Conservation (phyloP, 1,284 basidiomycete genomes). For the Albatrellus sp. region DNA sequence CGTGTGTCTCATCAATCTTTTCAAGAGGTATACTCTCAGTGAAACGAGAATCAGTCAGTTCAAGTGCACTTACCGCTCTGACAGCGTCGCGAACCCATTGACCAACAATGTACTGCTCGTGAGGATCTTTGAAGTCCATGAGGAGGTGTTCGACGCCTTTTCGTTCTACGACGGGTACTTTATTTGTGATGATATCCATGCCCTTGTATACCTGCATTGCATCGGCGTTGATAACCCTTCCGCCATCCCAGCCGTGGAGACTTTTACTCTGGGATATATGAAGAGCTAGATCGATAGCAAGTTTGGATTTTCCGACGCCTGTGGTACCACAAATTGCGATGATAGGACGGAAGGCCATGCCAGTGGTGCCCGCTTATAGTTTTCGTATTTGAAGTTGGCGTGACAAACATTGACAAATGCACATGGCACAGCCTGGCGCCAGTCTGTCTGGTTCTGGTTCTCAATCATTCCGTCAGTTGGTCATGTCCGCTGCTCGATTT, state of each 20-base stretch:
- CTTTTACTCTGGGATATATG: constrained; percentile 25
- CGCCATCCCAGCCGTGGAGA: constrained; percentile 36
- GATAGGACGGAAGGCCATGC: constrained; percentile 37
- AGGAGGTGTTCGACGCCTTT: constrained; percentile 80
- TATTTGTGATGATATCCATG: constrained; percentile 92
- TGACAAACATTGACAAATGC: too few species aligned
- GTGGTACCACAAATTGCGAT: constrained; percentile 90
- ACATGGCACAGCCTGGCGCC: too few species aligned
- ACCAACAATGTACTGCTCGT: constrained; percentile 79
- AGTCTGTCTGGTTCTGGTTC: too few species aligned
- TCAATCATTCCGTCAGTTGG: background rate
- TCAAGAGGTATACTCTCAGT: background rate
- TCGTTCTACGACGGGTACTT: constrained; percentile 70
- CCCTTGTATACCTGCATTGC: constrained; percentile 98
- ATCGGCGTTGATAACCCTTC: constrained; percentile 86
- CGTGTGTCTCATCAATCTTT: constrained; percentile 64
- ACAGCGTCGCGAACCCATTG: constrained; percentile 77
- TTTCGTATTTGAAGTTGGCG: background rate
- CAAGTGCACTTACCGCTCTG: constrained; percentile 34
- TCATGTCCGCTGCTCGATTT: constrained; percentile 10
- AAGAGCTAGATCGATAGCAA: constrained; percentile 81
- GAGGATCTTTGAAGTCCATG: constrained; percentile 78
- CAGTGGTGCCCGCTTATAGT: constrained; percentile 8
- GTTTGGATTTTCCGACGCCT: constrained; percentile 92
- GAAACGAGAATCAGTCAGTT: background rate